Conservation (phyloP, 202 grass and related monocot species). For the Zizania palustris region DNA sequence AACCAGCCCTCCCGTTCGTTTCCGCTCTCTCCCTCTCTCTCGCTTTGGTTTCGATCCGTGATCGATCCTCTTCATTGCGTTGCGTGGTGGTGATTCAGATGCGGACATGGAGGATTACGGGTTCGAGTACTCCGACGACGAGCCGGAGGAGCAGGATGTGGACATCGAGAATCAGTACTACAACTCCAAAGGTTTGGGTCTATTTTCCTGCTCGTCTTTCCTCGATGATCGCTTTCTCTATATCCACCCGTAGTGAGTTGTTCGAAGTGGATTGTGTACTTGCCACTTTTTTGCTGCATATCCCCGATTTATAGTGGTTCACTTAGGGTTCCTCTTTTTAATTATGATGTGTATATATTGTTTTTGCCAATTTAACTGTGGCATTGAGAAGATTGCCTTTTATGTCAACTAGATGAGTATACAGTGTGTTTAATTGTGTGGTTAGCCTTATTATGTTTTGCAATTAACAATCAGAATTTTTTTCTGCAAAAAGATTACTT, state of each 20-base stretch:
- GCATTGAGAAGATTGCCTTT: background rate
- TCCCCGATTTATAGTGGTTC: background rate
- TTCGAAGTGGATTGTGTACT: background rate
- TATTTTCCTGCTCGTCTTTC: background rate
- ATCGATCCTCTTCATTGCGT: constrained; percentile 21
- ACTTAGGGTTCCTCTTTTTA: background rate
- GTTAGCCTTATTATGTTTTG: background rate
- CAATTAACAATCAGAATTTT: constrained; percentile 7
- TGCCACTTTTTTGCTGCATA: background rate
- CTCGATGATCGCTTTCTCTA: background rate
- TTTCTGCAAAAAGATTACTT: background rate
- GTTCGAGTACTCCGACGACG: constrained; percentile 97
- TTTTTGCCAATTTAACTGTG: background rate
- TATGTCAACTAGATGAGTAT: background rate
- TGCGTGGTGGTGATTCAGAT: constrained; percentile 49
- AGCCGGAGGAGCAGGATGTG: constrained; percentile 94
- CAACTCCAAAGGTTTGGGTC: constrained; percentile 89
- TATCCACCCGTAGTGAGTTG: background rate
- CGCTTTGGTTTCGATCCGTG: background rate
- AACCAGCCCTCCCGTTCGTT: background rate
- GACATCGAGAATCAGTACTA: constrained; percentile 99
- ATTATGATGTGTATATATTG: background rate
- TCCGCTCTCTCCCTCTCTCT: background rate
- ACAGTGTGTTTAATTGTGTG: background rate
- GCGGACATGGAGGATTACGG: constrained; percentile 99